Conservation (phyloP, 1,284 basidiomycete species). For the Tilletia walkeri region DNA sequence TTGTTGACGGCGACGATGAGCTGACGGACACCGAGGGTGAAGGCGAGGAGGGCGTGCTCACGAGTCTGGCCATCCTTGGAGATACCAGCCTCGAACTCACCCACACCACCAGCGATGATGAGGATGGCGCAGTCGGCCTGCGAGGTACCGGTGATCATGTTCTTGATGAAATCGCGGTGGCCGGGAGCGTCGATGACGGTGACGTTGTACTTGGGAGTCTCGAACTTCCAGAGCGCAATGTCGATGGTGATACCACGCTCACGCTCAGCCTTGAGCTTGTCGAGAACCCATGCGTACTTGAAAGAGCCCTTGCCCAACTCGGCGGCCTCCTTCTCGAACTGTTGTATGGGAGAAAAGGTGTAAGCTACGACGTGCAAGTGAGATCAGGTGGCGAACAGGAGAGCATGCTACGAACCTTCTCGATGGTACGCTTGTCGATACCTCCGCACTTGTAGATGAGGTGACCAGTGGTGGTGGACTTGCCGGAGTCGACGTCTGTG, state of each 20-base stretch:
- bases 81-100: slow-evolving; percentile 99
- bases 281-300: slow-evolving; percentile 96
- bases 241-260: slow-evolving; percentile 99
- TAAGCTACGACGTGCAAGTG: not conserved
- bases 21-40: slow-evolving; percentile 99
- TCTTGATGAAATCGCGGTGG: slow-evolving; percentile 99
- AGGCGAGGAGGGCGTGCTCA: slow-evolving; percentile 99
- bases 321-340: slow-evolving; percentile 99
- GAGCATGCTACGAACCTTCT: slow-evolving; percentile 63
- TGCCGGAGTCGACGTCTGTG: slow-evolving; percentile 61
- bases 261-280: slow-evolving; percentile 99
- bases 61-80: slow-evolving; percentile 99
- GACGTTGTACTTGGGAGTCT: slow-evolving; percentile 59
- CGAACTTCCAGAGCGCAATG: slow-evolving; percentile 69
- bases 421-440: slow-evolving; percentile 99
- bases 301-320: slow-evolving; percentile 99
- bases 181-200: slow-evolving; percentile 96
- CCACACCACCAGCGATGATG: slow-evolving; percentile 98
- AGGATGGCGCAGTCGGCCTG: slow-evolving; percentile 99
- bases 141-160: slow-evolving; percentile 74
- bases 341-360: slow-evolving; percentile 4
- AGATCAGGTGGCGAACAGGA: not conserved
- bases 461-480: slow-evolving; percentile 99
- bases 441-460: slow-evolving; percentile 99
- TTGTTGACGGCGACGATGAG: slow-evolving; percentile 99